Evolutionary conservation across 352 stramenopile species (phyloP), one percentile per base, ranked within the genome.

Genomic region (Globisporangium orthogonon): DNA sequence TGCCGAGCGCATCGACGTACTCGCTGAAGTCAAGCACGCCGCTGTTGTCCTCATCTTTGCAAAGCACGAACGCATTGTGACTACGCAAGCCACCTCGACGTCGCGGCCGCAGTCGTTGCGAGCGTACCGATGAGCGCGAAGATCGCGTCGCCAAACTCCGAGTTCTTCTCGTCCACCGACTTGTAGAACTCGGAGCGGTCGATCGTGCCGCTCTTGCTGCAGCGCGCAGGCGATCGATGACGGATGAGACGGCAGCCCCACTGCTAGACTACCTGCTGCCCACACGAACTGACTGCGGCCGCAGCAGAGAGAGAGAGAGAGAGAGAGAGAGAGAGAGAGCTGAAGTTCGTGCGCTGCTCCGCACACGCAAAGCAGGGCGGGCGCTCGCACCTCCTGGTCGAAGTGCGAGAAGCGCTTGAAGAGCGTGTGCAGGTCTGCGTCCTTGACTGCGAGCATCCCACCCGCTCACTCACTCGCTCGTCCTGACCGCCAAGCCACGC

Each of bases 1-100:
- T 86, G n/a, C 79, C 79, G 13, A 89, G 63, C 1, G 79, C 79
- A 52, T 89, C 79, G 37, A 89, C 75, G 57, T 89, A 89, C 44
- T 89, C 79, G 50, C 74, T 87, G 41, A 89, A 89, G 51, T 87
- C 79, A 28, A 89, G 50, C 15, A 83, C 70, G 37, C 79, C 79
- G 43, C 79, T 89, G 54, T 80, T 84, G 58, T 89, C 79, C 56
- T 87, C 74, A 39, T 87, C 72, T 81, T 17, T 47, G 46, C 29
- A 43, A 5, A 17, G 17, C 10, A n/a, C 41, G 10, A 5, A 0
- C 30, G n/a, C n/a, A n/a, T n/a, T n/a, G n/a, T n/a, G n/a, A n/a
- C n/a, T n/a, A n/a, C n/a, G n/a, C n/a, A n/a, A n/a, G n/a, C n/a
- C n/a, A n/a, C n/a, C n/a, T n/a, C 33, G 33, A 37, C 33, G 10